A percentile compares a stretch with the other conserved stretches of the same genome.
phyloP scores from a whole-genome alignment of 495 filamentous ascomycete species.

The Penicillium antarcticum region DNA sequence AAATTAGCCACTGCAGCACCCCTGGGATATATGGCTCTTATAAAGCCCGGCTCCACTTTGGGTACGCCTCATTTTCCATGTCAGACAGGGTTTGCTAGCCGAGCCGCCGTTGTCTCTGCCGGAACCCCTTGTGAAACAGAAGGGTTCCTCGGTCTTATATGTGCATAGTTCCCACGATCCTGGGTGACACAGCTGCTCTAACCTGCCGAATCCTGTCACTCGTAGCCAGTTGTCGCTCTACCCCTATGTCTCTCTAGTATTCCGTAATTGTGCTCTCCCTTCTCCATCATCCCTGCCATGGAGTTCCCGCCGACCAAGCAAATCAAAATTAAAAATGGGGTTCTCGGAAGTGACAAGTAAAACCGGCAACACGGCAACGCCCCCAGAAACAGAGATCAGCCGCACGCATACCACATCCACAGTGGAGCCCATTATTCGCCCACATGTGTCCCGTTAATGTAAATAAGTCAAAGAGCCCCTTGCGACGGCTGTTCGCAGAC shows the following conservation, averaged over 20 bases:
- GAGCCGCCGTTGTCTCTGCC: conserved; percentile 17
- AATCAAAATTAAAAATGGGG: background rate
- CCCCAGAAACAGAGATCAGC: conserved; percentile 17
- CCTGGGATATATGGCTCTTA: no score
- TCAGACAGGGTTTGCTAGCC: conserved; percentile 22
- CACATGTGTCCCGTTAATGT: background rate
- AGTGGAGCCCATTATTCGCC: conserved; percentile 12
- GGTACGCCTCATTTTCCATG: background rate
- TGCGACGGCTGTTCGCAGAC: conserved; percentile 8
- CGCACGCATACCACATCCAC: conserved; percentile 25
- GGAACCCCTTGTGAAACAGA: conserved; percentile 23
- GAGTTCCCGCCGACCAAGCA: background rate
- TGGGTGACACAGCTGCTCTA: background rate
- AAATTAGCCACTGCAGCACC: no score
- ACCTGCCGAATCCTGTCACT: no score
- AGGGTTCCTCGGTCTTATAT: background rate
- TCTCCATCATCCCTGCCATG: no score
- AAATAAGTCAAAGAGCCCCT: background rate
- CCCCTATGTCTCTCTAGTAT: no score
- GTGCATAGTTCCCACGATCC: background rate
- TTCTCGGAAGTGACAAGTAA: conserved; percentile 4
- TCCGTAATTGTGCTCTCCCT: no score
- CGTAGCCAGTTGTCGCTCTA: no score
- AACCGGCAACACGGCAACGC: conserved; percentile 5
- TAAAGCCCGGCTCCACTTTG: conserved; percentile 1